Conservation (phyloP, 1,284 basidiomycete genomes). For the Microbotryum violaceum region DNA sequence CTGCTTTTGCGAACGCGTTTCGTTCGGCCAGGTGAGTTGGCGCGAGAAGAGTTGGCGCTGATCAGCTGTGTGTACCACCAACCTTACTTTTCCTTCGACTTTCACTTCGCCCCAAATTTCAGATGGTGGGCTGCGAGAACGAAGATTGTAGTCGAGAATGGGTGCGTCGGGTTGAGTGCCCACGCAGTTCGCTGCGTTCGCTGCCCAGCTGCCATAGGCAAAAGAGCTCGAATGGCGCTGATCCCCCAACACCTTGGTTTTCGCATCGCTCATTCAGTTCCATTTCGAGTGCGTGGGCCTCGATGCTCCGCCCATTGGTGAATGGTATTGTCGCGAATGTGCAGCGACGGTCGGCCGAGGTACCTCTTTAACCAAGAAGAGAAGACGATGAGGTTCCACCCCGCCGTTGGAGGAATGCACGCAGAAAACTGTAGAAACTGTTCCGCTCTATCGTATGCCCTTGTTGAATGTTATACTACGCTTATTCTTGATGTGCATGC, state of each 20-base stretch:
- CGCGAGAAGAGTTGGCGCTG: background rate
- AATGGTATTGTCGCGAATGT: constrained; percentile 31
- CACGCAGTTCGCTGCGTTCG: background rate
- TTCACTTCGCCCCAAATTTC: background rate
- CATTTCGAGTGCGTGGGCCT: constrained; percentile 31
- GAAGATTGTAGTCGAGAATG: constrained; percentile 33
- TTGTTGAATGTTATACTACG: no score
- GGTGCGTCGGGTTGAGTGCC: constrained; percentile 13
- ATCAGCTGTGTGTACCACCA: background rate
- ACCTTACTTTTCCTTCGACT: no score
- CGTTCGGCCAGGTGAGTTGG: constrained; percentile 25
- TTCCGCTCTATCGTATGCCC: no score
- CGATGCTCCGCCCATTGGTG: constrained; percentile 20
- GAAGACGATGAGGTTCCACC: no score
- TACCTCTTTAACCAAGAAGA: no score
- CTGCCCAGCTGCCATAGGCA: background rate
- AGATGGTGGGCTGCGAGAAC: constrained; percentile 36
- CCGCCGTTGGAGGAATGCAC: no score
- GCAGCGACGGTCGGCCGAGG: no score
- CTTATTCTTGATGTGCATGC: no score
- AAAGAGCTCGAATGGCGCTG: background rate
- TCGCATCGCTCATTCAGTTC: constrained; percentile 20
- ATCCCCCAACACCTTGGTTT: background rate
- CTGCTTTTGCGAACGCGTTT: constrained; percentile 33
- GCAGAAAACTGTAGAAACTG: no score